phyloP scores from a whole-genome alignment of 108 stramenopile genomes.

The Chaetoceros tenuissimus region DNA sequence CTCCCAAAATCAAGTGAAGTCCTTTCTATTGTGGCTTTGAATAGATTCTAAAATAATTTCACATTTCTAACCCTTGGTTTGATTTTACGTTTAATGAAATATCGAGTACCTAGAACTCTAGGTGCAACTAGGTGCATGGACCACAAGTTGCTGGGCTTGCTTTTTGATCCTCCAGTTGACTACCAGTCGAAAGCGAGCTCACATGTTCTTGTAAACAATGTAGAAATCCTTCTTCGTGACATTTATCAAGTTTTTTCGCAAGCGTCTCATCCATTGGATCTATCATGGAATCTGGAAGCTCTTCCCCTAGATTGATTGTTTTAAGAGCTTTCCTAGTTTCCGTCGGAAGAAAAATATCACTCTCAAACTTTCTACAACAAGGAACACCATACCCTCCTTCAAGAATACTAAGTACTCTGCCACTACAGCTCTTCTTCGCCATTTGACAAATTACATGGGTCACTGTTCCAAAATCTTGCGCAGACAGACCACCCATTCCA shows the following conservation, averaged over 20 bases:
- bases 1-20: too few species aligned
- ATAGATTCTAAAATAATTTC: too few species aligned
- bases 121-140: too few species aligned
- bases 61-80: too few species aligned
- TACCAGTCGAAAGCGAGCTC: too few species aligned
- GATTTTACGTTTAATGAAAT: too few species aligned
- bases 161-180: too few species aligned
- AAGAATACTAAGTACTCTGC: conserved; percentile 85
- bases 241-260: conserved; percentile 55
- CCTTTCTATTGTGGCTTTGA: too few species aligned
- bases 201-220: conserved; percentile 73
- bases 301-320: conserved; percentile 59
- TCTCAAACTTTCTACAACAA: conserved; percentile 51
- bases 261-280: conserved; percentile 50
- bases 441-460: conserved; percentile 82
- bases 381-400: conserved; percentile 98
- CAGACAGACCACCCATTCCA: conserved; percentile 71
- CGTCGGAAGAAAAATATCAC: conserved; percentile 39
- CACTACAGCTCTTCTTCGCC: conserved; percentile 83
- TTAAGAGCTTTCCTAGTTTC: conserved; percentile 11
- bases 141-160: too few species aligned
- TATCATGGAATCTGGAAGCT: conserved; percentile 60
- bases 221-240: conserved; percentile 76
- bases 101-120: too few species aligned
- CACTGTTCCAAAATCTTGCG: conserved; percentile 74